Evolutionary conservation across 2,329 filamentous ascomycete genomes (phyloP).

Genomic region (Microcera coccophila): DNA sequence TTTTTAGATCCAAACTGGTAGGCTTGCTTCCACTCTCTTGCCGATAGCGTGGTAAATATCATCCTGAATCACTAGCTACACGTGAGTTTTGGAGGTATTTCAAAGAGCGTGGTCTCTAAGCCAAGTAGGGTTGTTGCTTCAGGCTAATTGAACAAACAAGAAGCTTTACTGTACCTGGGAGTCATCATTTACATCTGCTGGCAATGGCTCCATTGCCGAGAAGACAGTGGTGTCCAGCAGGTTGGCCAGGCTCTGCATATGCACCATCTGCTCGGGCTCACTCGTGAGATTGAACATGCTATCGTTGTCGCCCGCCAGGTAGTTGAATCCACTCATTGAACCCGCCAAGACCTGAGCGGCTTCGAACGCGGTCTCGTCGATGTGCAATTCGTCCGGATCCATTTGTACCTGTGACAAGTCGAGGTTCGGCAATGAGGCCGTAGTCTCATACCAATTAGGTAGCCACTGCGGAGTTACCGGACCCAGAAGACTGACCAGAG

Average conservation of each 20-base stretch:
- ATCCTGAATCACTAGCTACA: too few species aligned
- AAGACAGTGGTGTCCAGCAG: conserved; percentile 12
- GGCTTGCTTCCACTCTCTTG: too few species aligned
- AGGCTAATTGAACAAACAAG: too few species aligned
- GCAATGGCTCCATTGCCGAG: conserved; percentile 1
- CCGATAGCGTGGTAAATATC: too few species aligned
- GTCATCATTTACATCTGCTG: not conserved
- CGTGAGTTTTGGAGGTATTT: too few species aligned
- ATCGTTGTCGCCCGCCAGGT: not conserved
- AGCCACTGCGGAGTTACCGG: conserved; percentile 1
- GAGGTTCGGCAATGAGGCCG: not conserved
- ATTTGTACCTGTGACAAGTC: not conserved
- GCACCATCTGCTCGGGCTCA: conserved; percentile 6
- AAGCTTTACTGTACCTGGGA: not conserved
- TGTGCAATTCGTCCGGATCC: not conserved
- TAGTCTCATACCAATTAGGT: not conserved
- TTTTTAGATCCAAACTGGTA: too few species aligned
- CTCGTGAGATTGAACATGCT: conserved; percentile 1
- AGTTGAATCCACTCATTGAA: conserved; percentile 1
- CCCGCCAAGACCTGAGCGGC: conserved; percentile 4
- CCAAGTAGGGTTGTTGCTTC: too few species aligned
- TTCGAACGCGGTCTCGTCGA: conserved; percentile 3
- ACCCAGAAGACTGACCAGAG: not conserved
- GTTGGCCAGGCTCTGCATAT: conserved; percentile 14
- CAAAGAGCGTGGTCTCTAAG: too few species aligned